Base-by-base conservation (phyloP, 208 protist genomes). In the Wallacemonas sp. region DNA sequence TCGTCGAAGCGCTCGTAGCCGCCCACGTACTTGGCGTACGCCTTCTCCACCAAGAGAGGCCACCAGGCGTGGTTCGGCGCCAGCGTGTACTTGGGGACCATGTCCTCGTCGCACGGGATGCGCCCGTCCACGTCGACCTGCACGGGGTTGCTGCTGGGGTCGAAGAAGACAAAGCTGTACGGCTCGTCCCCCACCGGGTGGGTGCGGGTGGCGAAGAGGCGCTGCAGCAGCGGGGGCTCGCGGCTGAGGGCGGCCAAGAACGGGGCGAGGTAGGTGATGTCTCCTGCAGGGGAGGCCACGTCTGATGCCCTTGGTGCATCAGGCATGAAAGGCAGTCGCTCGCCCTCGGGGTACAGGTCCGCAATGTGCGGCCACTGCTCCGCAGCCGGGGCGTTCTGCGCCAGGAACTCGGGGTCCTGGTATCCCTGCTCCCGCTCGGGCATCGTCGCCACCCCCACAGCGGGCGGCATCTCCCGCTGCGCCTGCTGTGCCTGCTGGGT, bases 161-260 rank as follows among this genome's bases (percentile, higher is more conserved):
- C 87, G 45, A 91, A 93, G 70, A 95, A 95, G 36, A 82, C 62
- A 44, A 93, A 96, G n/a, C 79, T 86, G 72, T 92, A 96, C 23
- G 82, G 85, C 11, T 57, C 74, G 62, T 89, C 48, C 38, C 54
- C 85, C 12, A 89, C 72, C 22, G 85, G 85, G 41, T 80, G 69
- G 46, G 65, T 71, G 57, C 81, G 81, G n/a, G 76, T 83, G 0
- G 67, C 84, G 16, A 96, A 72, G 38, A 96, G 64, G 25, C 81
- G 84, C 65, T 86, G 73, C 61, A 96, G 68, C 46, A 93, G 74
- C 14, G 82, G 66, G 2, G 86, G 84, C 57, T 90, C 67, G 2
- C 78, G 75, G 39, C 78, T 67, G 10, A 95, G 72, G 10, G 87
- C 90, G 31, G 87, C 74, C 28, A 95, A 65, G 67, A 95, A 95